Percentiles rank a stretch among this genome's conserved stretches.
Evolutionary conservation across 1,284 basidiomycete species (phyloP).

Genomic region (Rhodotorula sp.): DNA sequence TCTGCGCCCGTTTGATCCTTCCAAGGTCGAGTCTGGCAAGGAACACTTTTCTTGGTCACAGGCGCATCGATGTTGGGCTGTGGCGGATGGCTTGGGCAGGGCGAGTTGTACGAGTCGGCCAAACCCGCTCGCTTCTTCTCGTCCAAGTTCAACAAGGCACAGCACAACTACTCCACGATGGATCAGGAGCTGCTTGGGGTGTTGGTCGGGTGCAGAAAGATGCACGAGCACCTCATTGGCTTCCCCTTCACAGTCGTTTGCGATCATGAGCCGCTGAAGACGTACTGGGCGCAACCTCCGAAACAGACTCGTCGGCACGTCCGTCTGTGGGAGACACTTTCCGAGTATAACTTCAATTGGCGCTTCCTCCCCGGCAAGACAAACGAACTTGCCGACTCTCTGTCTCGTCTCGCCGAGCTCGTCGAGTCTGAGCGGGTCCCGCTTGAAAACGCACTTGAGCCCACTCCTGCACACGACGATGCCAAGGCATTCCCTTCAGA

Average conservation of each 20-base stretch:
- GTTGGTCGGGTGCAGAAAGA: neutral
- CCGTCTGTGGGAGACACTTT: slow-evolving; percentile 19
- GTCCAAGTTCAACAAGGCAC: slow-evolving; percentile 32
- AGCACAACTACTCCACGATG: slow-evolving; percentile 19
- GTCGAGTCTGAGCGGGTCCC: neutral
- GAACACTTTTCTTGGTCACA: slow-evolving; percentile 55
- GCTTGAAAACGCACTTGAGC: neutral
- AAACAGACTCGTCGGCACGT: slow-evolving; percentile 14
- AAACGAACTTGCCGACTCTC: slow-evolving; percentile 15
- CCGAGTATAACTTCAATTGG: slow-evolving; percentile 17
- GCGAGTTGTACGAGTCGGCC: neutral
- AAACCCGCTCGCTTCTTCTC: slow-evolving; percentile 30
- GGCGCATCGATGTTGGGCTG: slow-evolving; percentile 52
- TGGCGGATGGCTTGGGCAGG: slow-evolving; percentile 51
- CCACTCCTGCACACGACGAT: neutral
- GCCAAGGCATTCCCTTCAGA: neutral
- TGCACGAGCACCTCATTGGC: slow-evolving; percentile 21
- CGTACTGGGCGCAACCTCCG: slow-evolving; percentile 6
- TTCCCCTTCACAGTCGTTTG: slow-evolving; percentile 18
- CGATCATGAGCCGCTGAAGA: slow-evolving; percentile 24
- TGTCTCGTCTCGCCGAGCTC: slow-evolving; percentile 18
- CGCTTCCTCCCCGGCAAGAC: slow-evolving; percentile 14
- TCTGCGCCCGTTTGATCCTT: slow-evolving; percentile 48
- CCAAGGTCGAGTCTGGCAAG: slow-evolving; percentile 3
- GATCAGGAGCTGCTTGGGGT: slow-evolving; percentile 29